Percentiles rank a stretch among this genome's conserved stretches.
Evolutionary conservation across 2,329 filamentous ascomycete species (phyloP).

Genomic region (Pestalotiopsis sp.): DNA sequence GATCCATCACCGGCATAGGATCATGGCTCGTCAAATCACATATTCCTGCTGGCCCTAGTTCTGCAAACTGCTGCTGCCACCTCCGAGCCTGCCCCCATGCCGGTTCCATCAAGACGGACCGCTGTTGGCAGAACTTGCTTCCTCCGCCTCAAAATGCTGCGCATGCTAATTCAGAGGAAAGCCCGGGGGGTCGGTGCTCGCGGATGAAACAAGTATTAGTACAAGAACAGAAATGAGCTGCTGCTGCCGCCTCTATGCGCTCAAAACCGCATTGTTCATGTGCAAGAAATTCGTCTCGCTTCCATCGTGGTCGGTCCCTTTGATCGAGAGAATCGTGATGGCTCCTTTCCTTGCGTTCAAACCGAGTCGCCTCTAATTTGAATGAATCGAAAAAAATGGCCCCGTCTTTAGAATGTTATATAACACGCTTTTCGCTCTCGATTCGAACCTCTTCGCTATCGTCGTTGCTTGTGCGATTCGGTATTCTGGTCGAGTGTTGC

Average conservation of each 20-base stretch:
- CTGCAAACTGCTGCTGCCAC: background rate
- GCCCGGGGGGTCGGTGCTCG: background rate
- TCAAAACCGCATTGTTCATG: slow-evolving; percentile 1
- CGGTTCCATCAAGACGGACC: background rate
- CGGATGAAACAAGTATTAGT: slow-evolving; percentile 21
- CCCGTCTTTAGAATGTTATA: background rate
- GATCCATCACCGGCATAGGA: slow-evolving; percentile 8
- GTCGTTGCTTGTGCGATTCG: background rate
- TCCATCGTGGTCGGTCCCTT: background rate
- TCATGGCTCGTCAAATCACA: slow-evolving; percentile 14
- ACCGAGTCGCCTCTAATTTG: background rate
- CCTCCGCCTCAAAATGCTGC: background rate
- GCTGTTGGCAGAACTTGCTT: background rate
- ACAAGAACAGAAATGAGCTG: slow-evolving; percentile 26
- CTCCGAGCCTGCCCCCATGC: background rate
- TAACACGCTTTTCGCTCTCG: background rate
- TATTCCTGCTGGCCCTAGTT: background rate
- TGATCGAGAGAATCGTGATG: background rate
- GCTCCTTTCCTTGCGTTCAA: slow-evolving; percentile 1
- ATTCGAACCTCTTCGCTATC: background rate
- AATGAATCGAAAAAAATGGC: slow-evolving; percentile 6
- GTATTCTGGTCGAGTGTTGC: background rate
- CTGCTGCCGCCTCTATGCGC: slow-evolving; percentile 4
- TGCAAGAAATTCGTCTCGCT: background rate
- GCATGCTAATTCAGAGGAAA: background rate